Conservation (phyloP, 2,329 filamentous ascomycete species). For the Aureobasidium sp. region DNA sequence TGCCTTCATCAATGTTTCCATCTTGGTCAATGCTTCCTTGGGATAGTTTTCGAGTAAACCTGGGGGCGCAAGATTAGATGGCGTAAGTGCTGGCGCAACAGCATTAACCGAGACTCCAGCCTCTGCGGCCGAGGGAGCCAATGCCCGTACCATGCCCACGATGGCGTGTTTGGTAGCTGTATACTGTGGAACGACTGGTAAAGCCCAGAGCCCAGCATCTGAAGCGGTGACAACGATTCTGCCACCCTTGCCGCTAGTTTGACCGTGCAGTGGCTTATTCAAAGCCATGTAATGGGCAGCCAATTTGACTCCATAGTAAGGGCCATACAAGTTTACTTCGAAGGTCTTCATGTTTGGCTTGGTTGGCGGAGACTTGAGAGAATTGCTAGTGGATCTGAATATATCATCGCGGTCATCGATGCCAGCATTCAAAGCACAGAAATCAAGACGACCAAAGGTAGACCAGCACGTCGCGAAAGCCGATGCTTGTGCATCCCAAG, state of each 20-base stretch:
- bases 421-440: constrained; percentile 29
- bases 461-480: constrained; percentile 23
- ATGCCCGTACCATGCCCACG: constrained; percentile 33
- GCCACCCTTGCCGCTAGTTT: constrained; percentile 19
- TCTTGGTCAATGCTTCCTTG: constrained; percentile 35
- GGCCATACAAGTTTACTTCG: constrained; percentile 28
- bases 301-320: constrained; percentile 33
- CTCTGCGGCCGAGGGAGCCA: constrained; percentile 30
- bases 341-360: constrained; percentile 31
- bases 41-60: constrained; percentile 32
- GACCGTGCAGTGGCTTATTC: constrained; percentile 17
- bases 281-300: constrained; percentile 32
- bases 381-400: constrained; percentile 23
- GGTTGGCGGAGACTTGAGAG: constrained; percentile 22
- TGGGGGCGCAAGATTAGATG: constrained; percentile 34
- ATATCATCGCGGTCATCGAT: constrained; percentile 32
- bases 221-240: constrained; percentile 32
- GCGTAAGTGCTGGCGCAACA: constrained; percentile 35
- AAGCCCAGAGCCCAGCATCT: constrained; percentile 29
- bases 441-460: constrained; percentile 25
- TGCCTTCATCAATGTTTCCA: constrained; percentile 34
- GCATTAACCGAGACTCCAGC: constrained; percentile 34
- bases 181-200: constrained; percentile 34
- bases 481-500: constrained; percentile 23
- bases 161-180: constrained; percentile 38